Base-by-base conservation (phyloP, 73 alveolate species). In the Uronychia binucleata region DNA sequence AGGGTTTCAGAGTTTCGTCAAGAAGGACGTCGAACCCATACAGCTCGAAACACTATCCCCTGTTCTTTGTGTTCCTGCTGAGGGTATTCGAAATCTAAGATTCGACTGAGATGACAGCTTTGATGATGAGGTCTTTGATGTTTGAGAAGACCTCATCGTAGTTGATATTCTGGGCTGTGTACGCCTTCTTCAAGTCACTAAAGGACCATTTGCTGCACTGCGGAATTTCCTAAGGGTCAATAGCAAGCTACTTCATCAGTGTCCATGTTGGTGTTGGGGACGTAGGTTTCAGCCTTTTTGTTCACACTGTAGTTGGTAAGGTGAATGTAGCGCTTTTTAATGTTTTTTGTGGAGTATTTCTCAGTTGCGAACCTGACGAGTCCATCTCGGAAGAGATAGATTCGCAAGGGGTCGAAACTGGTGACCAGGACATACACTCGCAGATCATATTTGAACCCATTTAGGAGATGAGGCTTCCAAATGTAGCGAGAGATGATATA, bases 21-120 rank as follows among this genome's bases (percentile, higher is more conserved):
- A 97, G 91, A 26, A 97, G 58, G 1, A 97, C 94, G 83, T 97
- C 99, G 77, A 94, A 97, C 75, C 99, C 99, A 91, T 96, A 97
- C 33, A 96, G 85, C 85, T 97, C 99, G 93, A 96, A 97, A 83
- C 96, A 91, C 35, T 86, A 79, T 86, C 86, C 86, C 85, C 94
- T 92, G 79, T 95, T 79, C 60, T 86, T 81, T 27, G 95, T 75
- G 80, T 1, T 94, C 95, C 75, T 79, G 79, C 58, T 85, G 90
- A 86, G 5, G n/a, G 75, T 87, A 79, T 84, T 81, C 32, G 90
- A 92, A 33, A 91, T 87, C 29, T 90, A 95, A 57, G 91, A 89
- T 59, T 90, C 95, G 26, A 88, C 95, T 28, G 95, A 86, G 34
- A 95, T 78, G 26, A 95, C 82, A 33, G 98, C 86, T 85, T 95